Evolutionary conservation across 257 asterid genomes (phyloP).

Genomic region (Nicotiana noctiflora): DNA sequence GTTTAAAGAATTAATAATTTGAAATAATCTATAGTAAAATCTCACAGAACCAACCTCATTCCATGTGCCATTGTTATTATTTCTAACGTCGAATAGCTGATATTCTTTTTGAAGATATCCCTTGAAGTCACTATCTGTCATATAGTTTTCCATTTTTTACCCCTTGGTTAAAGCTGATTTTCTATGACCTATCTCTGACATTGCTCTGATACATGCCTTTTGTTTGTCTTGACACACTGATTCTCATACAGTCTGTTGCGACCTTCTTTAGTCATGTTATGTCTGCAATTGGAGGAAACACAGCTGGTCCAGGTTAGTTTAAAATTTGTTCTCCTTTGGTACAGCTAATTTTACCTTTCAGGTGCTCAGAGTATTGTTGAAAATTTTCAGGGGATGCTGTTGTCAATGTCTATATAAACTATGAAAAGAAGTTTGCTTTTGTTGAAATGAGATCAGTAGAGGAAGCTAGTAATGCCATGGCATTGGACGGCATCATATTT

Average conservation of each 20-base stretch:
- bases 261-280: constrained; percentile 85
- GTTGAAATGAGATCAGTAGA: constrained; percentile 99
- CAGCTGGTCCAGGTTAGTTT: constrained; percentile 87
- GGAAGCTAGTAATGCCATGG: constrained; percentile 99
- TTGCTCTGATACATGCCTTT: not conserved
- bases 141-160: not conserved
- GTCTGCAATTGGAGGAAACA: constrained; percentile 94
- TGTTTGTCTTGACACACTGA: not conserved
- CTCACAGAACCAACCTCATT: not conserved
- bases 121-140: not conserved
- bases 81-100: not conserved
- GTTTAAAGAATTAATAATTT: not conserved
- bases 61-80: not conserved
- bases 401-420: constrained; percentile 85
- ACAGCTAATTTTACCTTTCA: not conserved
- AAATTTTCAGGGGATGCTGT: constrained; percentile 85
- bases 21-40: not conserved
- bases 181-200: not conserved
- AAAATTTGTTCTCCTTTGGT: not conserved
- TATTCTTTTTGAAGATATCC: not conserved
- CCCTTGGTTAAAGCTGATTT: not conserved
- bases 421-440: constrained; percentile 92
- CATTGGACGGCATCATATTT: constrained; percentile 88
- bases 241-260: constrained; percentile 65
- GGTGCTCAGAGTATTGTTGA: not conserved